Percentiles rank a stretch among this genome's conserved stretches.
phyloP scores from a whole-genome alignment of 805 yeast genomes.

The Saccharomycopsis lassenensis region DNA sequence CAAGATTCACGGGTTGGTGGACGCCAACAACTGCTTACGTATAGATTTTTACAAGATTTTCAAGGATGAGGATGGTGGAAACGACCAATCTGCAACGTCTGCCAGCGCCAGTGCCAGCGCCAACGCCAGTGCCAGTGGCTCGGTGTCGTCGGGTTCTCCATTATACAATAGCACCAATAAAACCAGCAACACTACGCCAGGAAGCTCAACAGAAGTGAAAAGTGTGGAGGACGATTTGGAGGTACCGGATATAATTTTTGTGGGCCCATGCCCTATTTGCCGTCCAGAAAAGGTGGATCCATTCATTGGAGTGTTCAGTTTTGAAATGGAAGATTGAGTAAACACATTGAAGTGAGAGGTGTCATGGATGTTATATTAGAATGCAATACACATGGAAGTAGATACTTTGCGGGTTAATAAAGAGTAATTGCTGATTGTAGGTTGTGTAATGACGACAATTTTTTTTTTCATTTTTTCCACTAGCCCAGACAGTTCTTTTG shows the following conservation, averaged over 20 bases:
- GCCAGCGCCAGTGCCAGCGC: slow-evolving; percentile 12
- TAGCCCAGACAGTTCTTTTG: too few species aligned
- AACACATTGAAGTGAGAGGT: too few species aligned
- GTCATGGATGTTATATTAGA: too few species aligned
- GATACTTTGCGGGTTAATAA: too few species aligned
- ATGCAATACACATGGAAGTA: too few species aligned
- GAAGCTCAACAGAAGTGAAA: background rate
- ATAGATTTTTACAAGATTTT: slow-evolving; percentile 42
- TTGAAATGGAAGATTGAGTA: slow-evolving; percentile 27
- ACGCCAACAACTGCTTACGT: slow-evolving; percentile 34
- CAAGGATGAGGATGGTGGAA: slow-evolving; percentile 15
- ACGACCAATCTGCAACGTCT: slow-evolving; percentile 4
- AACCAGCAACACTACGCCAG: background rate
- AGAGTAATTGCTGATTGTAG: too few species aligned
- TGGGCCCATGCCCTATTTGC: slow-evolving; percentile 43
- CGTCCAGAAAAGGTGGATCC: slow-evolving; percentile 42
- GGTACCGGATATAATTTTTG: slow-evolving; percentile 37
- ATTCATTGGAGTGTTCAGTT: slow-evolving; percentile 43
- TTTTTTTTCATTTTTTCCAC: too few species aligned
- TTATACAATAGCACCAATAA: background rate
- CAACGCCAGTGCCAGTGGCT: background rate
- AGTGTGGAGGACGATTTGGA: slow-evolving; percentile 26
- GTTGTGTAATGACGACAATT: too few species aligned
- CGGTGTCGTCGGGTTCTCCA: background rate
- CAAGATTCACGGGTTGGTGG: slow-evolving; percentile 38